Conservation (phyloP, 2,329 filamentous ascomycete species). For the Epichloe baconii region DNA sequence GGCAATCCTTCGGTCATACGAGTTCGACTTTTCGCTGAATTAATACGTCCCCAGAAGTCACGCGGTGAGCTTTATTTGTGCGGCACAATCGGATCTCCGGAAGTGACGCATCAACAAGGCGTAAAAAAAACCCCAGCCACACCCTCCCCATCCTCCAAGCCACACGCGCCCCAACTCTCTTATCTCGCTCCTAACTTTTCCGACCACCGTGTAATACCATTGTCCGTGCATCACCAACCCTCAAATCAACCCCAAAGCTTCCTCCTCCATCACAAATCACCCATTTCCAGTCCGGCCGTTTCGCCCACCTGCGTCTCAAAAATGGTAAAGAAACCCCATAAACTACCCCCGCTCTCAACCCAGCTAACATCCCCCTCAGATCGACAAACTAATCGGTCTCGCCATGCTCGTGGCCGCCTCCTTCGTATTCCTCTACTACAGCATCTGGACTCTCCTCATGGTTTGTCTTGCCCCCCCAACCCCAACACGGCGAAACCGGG, state of each 20-base stretch:
- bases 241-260: neutral
- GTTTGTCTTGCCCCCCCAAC: conserved; percentile 35
- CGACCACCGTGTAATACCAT: neutral
- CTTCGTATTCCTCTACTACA: conserved; percentile 72
- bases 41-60: too few relatives aligned
- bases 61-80: too few relatives aligned
- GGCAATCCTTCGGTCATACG: too few relatives aligned
- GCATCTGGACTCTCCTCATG: conserved; percentile 95
- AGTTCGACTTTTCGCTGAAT: too few relatives aligned
- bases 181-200: neutral
- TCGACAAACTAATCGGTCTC: conserved; percentile 69
- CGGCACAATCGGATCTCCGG: too few relatives aligned
- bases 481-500: too few relatives aligned
- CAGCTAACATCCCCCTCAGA: conserved; percentile 35
- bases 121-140: neutral
- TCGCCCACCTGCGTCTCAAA: conserved; percentile 10
- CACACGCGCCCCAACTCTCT: neutral
- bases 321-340: conserved; percentile 15
- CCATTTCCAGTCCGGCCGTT: conserved; percentile 1
- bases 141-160: neutral
- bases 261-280: neutral
- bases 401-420: conserved; percentile 55
- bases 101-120: too few relatives aligned
- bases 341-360: neutral
- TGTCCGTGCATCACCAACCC: neutral